Evolutionary conservation across 257 asterid genomes (phyloP).

Genomic region (Solanum medicagineum): DNA sequence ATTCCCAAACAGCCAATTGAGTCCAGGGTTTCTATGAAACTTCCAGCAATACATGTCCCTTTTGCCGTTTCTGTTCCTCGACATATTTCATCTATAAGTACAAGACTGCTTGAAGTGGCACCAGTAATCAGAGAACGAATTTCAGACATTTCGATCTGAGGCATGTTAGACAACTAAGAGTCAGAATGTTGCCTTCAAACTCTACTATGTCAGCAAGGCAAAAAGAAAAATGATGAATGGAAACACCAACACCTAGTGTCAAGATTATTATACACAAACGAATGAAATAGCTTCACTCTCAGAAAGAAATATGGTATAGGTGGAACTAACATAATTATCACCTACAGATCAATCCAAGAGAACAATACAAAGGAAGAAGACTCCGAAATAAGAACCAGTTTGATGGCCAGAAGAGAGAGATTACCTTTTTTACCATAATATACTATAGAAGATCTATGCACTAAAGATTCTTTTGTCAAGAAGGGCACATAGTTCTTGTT

Average conservation of each 20-base stretch:
- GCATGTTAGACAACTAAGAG: background rate
- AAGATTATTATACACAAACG: background rate
- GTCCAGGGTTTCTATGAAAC: slow-evolving; percentile 77
- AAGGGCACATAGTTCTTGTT: background rate
- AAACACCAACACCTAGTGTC: background rate
- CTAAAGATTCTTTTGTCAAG: background rate
- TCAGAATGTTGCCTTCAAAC: background rate
- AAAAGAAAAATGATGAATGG: background rate
- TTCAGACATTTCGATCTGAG: slow-evolving; percentile 97
- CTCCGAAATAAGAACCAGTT: background rate
- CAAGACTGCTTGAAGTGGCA: slow-evolving; percentile 83
- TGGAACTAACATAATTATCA: background rate
- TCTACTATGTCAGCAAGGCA: background rate
- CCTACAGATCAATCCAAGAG: background rate
- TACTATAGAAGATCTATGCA: background rate
- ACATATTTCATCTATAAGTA: slow-evolving; percentile 89
- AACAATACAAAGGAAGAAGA: background rate
- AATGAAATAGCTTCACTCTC: background rate
- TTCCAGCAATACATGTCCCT: slow-evolving; percentile 98
- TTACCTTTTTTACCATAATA: background rate
- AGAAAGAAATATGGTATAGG: background rate
- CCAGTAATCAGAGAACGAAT: slow-evolving; percentile 62
- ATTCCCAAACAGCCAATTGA: slow-evolving; percentile 62
- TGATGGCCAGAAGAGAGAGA: background rate
- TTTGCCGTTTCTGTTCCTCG: slow-evolving; percentile 98